phyloP scores from a whole-genome alignment of 768 basidiomycete species.

The Agrocybe pediades region DNA sequence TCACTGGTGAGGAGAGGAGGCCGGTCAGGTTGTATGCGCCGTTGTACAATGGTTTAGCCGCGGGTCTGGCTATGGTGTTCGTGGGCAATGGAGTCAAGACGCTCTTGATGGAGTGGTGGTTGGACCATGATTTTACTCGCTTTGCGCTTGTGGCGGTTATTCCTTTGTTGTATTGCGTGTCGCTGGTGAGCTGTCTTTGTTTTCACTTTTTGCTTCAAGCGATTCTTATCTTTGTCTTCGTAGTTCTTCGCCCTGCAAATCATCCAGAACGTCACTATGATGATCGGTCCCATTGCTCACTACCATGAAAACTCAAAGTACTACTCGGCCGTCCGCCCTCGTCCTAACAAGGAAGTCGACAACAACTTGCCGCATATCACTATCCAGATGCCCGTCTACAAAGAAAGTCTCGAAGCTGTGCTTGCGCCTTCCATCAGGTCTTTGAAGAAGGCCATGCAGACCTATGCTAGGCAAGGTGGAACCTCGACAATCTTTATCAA shows the following conservation, averaged over 20 bases:
- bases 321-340: conserved; percentile 70
- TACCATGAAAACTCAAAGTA: conserved; percentile 80
- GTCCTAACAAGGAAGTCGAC: conserved; percentile 47
- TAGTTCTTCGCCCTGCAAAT: conserved; percentile 82
- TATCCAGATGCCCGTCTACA: conserved; percentile 87
- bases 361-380: conserved; percentile 72
- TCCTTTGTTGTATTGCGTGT: conserved; percentile 76
- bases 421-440: conserved; percentile 73
- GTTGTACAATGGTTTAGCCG: conserved; percentile 62
- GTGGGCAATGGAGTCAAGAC: conserved; percentile 65
- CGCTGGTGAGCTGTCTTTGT: conserved; percentile 44
- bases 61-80: conserved; percentile 66
- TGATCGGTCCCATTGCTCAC: conserved; percentile 78
- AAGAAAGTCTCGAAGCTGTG: conserved; percentile 70
- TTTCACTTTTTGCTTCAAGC: conserved; percentile 20
- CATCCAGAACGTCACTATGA: conserved; percentile 66
- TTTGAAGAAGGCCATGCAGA: conserved; percentile 83
- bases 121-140: conserved; percentile 61
- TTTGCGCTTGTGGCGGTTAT: conserved; percentile 63
- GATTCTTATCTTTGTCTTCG: conserved; percentile 19
- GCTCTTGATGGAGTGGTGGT: conserved; percentile 62
- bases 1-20: conserved; percentile 19
- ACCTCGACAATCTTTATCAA: conserved; percentile 75
- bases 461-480: conserved; percentile 84
- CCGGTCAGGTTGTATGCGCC: conserved; percentile 58